phyloP scores from a whole-genome alignment of 2,329 filamentous ascomycete species.

The Fusarium denticulatum region DNA sequence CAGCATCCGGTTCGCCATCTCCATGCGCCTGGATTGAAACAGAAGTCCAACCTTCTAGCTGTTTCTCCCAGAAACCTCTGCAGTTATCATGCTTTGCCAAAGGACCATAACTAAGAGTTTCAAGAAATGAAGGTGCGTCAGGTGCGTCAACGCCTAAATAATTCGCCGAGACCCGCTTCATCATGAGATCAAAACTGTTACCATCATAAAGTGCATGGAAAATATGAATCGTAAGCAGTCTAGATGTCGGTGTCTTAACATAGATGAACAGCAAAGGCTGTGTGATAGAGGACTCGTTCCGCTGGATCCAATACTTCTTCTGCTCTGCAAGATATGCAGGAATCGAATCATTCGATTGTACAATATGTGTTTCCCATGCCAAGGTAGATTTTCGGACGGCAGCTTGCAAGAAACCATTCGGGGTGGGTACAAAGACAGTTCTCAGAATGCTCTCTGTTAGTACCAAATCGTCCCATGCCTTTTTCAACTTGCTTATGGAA shows the following conservation, averaged over 20 bases:
- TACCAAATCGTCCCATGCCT: constrained; percentile 68
- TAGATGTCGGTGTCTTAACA: constrained; percentile 55
- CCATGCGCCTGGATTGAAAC: constrained; percentile 28
- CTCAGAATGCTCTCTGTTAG: constrained; percentile 71
- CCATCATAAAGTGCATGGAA: constrained; percentile 93
- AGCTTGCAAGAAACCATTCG: constrained; percentile 81
- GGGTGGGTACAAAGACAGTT: constrained; percentile 76
- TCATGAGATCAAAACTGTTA: constrained; percentile 75
- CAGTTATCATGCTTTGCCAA: constrained; percentile 58
- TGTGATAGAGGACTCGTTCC: constrained; percentile 52
- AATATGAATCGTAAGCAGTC: constrained; percentile 70
- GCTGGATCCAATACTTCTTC: constrained; percentile 62
- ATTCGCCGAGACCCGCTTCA: constrained; percentile 61
- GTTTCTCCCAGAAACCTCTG: constrained; percentile 72
- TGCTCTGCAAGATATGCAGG: constrained; percentile 48
- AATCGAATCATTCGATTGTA: constrained; percentile 45
- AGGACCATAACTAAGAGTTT: constrained; percentile 76
- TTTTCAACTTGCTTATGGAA: constrained; percentile 58
- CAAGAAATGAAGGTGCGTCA: constrained; percentile 67
- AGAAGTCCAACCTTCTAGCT: constrained; percentile 55
- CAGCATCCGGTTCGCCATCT: not conserved
- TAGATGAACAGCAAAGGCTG: constrained; percentile 46
- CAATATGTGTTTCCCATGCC: constrained; percentile 55
- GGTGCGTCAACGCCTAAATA: constrained; percentile 34
- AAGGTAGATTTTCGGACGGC: constrained; percentile 59